phyloP scores from a whole-genome alignment of 2,329 filamentous ascomycete species.

The Pseudogymnoascus pannorum region DNA sequence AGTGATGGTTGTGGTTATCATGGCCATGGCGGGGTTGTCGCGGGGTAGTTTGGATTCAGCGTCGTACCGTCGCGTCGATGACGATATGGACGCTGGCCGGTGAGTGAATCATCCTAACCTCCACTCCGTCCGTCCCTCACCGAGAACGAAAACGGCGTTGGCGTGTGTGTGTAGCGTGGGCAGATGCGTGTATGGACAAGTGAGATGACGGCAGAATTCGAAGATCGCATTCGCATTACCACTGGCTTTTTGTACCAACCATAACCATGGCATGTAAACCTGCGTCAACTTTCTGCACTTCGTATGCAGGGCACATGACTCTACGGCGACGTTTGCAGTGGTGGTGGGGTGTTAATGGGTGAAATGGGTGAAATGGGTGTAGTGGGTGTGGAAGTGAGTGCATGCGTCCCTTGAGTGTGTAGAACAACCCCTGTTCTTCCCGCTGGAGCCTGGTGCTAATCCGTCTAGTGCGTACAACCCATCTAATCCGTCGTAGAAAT shows the following conservation, averaged over 20 bases:
- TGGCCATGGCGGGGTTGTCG: not conserved
- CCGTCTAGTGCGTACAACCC: no score
- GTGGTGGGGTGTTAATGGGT: not conserved
- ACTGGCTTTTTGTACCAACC: no score
- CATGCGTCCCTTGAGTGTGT: not conserved
- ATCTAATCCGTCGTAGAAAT: no score
- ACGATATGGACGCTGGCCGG: not conserved
- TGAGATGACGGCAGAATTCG: not conserved
- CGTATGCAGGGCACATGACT: not conserved
- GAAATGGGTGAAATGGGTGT: not conserved
- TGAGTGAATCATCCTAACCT: not conserved
- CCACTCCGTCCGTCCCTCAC: not conserved
- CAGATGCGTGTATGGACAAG: no score
- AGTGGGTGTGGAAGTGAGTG: not conserved
- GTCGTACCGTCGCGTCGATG: not conserved
- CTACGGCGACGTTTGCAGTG: not conserved
- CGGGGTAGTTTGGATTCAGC: not conserved
- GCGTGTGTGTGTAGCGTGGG: no score
- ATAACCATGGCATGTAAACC: not conserved
- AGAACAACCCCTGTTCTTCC: not conserved
- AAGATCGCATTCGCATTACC: not conserved
- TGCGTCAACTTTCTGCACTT: not conserved
- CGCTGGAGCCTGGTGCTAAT: not conserved
- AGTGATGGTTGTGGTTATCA: not conserved
- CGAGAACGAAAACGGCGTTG: not conserved